Evolutionary conservation across 176 grass and related monocot genomes (phyloP), one percentile per base, ranked within the genome.

Genomic region (Poa annua): DNA sequence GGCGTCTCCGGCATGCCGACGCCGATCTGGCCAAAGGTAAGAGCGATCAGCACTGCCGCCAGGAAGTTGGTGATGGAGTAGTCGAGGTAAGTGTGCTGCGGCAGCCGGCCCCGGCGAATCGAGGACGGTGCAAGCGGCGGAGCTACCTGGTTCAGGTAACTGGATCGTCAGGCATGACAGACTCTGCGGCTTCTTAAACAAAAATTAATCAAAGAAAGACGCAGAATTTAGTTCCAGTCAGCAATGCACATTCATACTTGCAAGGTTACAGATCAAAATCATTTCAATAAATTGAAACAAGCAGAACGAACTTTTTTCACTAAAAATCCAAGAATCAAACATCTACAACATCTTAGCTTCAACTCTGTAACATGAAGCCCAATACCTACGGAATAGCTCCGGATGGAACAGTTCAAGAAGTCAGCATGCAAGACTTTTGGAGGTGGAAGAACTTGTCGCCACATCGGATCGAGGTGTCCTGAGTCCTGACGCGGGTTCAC

Each of bases 21-120:
- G 11, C 92, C 96, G 25, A 93, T 87, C 65, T 98, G 96, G 3
- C 96, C 96, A 20, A 93, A 88, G 17, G 92, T 93, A 56, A 98
- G 45, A 6, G 92, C 92, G 34, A 98, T 52, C 8, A 98, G 74
- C 32, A 98, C 77, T 6, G 96, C 96, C 6, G 96, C 92, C 10
- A 98, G 53, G 81, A 98, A 90, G 85, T 95, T 98, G 60, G 92
- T 90, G 11, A 93, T 63, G 39, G 89, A 98, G 80, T 95, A 98
- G 72, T 98, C 96, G 0, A 98, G 84, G 83, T 95, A 98, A 9
- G 96, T 95, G 72, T 98, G 96, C 83, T 98, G 96, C 16, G 96
- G 96, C 14, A 98, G 85, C 6, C 96, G 89, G 0, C 96, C 96
- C 2, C 96, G 89, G 25, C 16, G 32, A 52, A n/a, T 6, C 48